Base-by-base conservation (phyloP, 768 basidiomycete genomes). In the Porphyrellus cyaneotinctus region DNA sequence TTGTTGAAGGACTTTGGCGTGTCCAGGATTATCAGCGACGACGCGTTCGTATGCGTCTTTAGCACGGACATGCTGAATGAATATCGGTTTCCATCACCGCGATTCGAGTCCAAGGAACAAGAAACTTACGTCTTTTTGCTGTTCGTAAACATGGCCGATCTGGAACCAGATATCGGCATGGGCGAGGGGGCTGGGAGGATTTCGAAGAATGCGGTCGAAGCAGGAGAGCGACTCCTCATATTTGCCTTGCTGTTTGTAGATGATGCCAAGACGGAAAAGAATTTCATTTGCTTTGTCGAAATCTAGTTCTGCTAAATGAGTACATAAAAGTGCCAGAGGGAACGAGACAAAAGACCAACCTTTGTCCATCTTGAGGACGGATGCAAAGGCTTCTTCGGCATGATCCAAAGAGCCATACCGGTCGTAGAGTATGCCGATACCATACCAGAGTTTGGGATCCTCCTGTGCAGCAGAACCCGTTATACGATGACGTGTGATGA, bases 121-220 rank as follows among this genome's bases (percentile, higher is more conserved):
- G 13, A 14, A 8, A 74, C 82, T 71, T 67, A 95, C 95, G 68
- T 98, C 94, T 72, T 93, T 88, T 70, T 95, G 91, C 66, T 97
- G 95, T 71, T 98, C 97, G 63, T 91, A 93, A 18, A 98, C 95
- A 65, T 98, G 97, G 3, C 97, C 97, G 55, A 99, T 97, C 73
- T 99, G 97, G 83, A 98, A 98, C 94, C 95, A 98, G 58, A 99
- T 98, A 61, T 99, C 97, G 51, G 93, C 90, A 61, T 95, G 90
- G 15, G 95, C 95, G 30, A 99, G 84, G 2, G 97, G 97, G 58
- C 85, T 87, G 31, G 95, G 97, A 4, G 97, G 97, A 64, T 91
- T 95, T 56, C 90, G 88, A 48, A 98, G 84, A 58, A 99, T 98
- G 66, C 91, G 91, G 65, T 95, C 91, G 75, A 98, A 98, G 73